A percentile compares a stretch with the other conserved stretches of the same genome.
Conservation (phyloP, 192 early-diverging fungal species). For the Coemansia sp. region DNA sequence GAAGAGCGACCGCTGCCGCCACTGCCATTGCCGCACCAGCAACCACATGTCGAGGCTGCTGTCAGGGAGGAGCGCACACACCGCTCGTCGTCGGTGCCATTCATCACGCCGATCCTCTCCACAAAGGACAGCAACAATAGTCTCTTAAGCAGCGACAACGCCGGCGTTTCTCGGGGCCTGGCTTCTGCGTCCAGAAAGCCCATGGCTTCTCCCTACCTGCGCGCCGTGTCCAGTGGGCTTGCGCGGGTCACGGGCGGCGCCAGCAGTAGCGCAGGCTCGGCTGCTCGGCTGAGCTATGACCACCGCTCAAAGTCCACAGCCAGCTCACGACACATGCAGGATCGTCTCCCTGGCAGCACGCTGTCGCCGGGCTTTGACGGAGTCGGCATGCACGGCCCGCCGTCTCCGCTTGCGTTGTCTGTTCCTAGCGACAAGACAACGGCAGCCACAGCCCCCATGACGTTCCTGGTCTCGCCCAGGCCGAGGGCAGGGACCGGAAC, state of each 20-base stretch:
- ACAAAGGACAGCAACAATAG: not conserved
- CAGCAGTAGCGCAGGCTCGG: conserved; percentile 5
- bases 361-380: conserved; percentile 19
- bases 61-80: conserved; percentile 40
- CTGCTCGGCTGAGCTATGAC: conserved; percentile 14
- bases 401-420: conserved; percentile 20
- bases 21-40: not conserved
- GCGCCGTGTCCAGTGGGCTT: conserved; percentile 41
- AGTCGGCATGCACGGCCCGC: conserved; percentile 26
- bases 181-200: conserved; percentile 10
- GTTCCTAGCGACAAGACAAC: conserved; percentile 14
- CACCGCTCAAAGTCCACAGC: conserved; percentile 18
- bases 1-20: not conserved
- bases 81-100: conserved; percentile 53
- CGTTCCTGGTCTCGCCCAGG: conserved; percentile 50
- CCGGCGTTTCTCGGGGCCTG: conserved; percentile 1
- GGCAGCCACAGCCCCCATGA: conserved; percentile 34
- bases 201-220: conserved; percentile 42
- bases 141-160: not conserved
- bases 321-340: conserved; percentile 21
- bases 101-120: conserved; percentile 31
- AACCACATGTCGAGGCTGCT: not conserved
- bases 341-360: conserved; percentile 40
- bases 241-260: conserved; percentile 6
- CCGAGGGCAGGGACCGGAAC: conserved; percentile 41